Evolutionary conservation across 306 rosid species (phyloP), one percentile per base, ranked within the genome.

Genomic region (Benincasa hispida): DNA sequence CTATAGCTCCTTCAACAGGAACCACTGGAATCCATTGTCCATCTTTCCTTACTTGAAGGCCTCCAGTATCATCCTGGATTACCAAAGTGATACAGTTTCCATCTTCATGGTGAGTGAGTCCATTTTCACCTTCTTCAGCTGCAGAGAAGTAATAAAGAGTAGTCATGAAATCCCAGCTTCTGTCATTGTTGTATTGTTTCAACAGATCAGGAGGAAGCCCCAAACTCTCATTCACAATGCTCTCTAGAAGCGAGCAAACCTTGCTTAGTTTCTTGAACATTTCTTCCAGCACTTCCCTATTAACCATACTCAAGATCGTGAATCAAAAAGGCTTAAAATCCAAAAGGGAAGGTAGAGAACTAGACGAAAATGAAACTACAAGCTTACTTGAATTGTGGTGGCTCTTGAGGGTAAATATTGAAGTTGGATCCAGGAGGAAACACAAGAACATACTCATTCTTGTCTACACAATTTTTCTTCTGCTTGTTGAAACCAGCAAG

Each of bases 31-130:
- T 60, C 91, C 89, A 87, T 17, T 82, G 48, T 6, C 84, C 85
- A 54, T 85, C 68, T 55, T 68, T 81, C 42, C 9, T 79, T 8
- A 87, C 83, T 69, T 85, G 65, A 0, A 85, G 79, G 25, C 89
- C 91, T 63, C 91, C 93, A n/a, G 77, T 85, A 3, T 58, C 85
- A 79, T 89, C 89, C 27, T 85, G 91, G 42, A 84, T 1, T 8
- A 87, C 85, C 45, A 87, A 76, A 58, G 88, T 82, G 10, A 89
- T 8, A 7, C 54, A 59, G 50, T 84, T 89, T 9, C 74, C 85
- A 79, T 89, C 89, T 81, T 87, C 87, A 34, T 85, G 89, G 61
- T 79, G 82, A 13, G 77, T 4, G 57, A 81, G 58, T 17, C 88
- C 91, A 53, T 76, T 80, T 15, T 83, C 62, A 25, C 79, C 91